Evolutionary conservation across 208 protist genomes (phyloP).

Genomic region (Trypanosoma cruzi): DNA sequence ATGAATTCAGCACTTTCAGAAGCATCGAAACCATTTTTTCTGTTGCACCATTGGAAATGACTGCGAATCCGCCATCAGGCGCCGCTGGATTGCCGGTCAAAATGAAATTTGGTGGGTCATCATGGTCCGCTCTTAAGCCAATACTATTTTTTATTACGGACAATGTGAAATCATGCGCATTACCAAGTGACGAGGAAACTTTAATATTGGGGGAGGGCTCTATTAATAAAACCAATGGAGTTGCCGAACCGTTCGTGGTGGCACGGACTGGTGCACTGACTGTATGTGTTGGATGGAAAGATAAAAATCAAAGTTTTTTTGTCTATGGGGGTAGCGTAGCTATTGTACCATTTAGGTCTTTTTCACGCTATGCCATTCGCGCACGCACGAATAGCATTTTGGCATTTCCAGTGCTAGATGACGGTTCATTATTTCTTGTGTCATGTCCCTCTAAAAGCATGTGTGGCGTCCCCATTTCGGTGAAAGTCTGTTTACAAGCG

Average conservation of each 20-base stretch:
- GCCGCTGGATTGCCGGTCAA: constrained; percentile 31
- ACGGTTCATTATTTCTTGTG: constrained; percentile 40
- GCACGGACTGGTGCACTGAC: constrained; percentile 1
- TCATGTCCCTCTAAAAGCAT: constrained; percentile 24
- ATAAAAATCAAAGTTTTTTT: constrained; percentile 23
- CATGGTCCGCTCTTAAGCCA: constrained; percentile 23
- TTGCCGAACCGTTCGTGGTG: constrained; percentile 32
- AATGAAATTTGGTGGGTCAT: constrained; percentile 34
- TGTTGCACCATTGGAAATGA: constrained; percentile 29
- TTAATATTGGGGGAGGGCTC: constrained; percentile 30
- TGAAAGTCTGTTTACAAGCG: constrained; percentile 28
- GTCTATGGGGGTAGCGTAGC: constrained; percentile 35
- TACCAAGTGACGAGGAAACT: constrained; percentile 1
- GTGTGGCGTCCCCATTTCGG: constrained; percentile 25
- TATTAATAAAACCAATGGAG: constrained; percentile 25
- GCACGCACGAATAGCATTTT: constrained; percentile 44
- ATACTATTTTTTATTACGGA: constrained; percentile 35
- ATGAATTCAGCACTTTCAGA: constrained; percentile 17
- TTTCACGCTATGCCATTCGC: constrained; percentile 46
- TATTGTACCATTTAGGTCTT: constrained; percentile 35
- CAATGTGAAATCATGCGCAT: constrained; percentile 23
- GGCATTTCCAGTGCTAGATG: constrained; percentile 32
- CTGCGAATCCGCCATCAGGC: constrained; percentile 17
- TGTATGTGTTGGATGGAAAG: constrained; percentile 25
- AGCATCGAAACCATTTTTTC: constrained; percentile 37